These are phyloP conservation scores for Bisporella sp. DNA, from an alignment of 2,329 filamentous ascomycete genomes.

Conservation along the genomic window DNA sequence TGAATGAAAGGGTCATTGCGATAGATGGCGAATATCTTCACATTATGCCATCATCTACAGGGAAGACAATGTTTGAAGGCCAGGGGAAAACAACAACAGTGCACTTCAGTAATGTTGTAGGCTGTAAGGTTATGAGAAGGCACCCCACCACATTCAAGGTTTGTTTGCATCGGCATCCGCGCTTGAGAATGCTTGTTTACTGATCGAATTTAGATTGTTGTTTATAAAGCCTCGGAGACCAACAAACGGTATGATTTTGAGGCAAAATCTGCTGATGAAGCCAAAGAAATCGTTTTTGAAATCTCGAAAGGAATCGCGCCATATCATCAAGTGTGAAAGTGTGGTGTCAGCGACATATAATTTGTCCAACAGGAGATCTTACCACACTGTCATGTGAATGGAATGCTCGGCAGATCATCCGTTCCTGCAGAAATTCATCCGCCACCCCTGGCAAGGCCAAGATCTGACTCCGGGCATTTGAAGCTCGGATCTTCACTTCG, in stretches of 20 bases:
- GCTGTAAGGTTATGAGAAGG: constrained; percentile 72
- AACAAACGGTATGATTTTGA: constrained; percentile 81
- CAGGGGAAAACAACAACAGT: constrained; percentile 71
- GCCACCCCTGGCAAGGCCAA: too few relatives aligned
- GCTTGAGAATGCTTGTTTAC: background rate
- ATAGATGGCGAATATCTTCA: constrained; percentile 85
- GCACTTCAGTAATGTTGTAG: constrained; percentile 75
- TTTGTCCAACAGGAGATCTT: too few relatives aligned
- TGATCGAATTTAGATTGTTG: constrained; percentile 48
- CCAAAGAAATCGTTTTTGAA: constrained; percentile 71
- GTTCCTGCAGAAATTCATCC: too few relatives aligned
- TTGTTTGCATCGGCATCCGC: constrained; percentile 15
- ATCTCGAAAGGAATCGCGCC: constrained; percentile 70
- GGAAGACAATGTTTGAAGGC: constrained; percentile 57
- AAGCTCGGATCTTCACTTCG: too few relatives aligned
- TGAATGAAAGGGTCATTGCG: constrained; percentile 68
- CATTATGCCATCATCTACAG: constrained; percentile 66
- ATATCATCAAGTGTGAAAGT: constrained; percentile 34
- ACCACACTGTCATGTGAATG: too few relatives aligned
- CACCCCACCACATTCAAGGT: constrained; percentile 78
- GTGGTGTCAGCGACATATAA: too few relatives aligned
- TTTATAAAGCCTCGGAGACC: constrained; percentile 68
- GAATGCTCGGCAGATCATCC: too few relatives aligned
- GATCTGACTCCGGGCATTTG: too few relatives aligned
- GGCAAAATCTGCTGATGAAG: constrained; percentile 63